Evolutionary conservation across 768 basidiomycete species (phyloP).

Genomic region (Termitomyces sp.): DNA sequence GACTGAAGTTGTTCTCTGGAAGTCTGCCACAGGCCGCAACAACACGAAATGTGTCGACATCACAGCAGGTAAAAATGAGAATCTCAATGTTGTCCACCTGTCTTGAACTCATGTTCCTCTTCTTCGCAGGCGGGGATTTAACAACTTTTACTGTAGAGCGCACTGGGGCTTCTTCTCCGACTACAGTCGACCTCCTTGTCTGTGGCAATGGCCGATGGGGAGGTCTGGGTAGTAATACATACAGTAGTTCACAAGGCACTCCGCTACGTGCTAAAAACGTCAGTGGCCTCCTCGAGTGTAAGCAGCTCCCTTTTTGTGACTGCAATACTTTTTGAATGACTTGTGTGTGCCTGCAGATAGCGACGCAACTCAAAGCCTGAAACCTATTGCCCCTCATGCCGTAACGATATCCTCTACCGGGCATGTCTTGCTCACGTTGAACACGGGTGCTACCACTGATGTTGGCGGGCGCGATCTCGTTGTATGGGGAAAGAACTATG

Average conservation of each 20-base stretch:
- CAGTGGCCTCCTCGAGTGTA: constrained; percentile 85
- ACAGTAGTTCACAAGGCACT: constrained; percentile 63
- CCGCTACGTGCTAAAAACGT: constrained; percentile 74
- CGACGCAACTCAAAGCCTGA: constrained; percentile 51
- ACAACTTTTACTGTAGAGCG: constrained; percentile 74
- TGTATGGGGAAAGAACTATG: constrained; percentile 69
- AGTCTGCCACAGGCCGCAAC: constrained; percentile 41
- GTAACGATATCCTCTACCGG: constrained; percentile 70
- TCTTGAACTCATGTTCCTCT: background rate
- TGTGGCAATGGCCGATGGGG: constrained; percentile 86
- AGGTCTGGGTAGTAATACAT: constrained; percentile 62
- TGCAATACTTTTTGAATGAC: background rate
- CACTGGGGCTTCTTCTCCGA: constrained; percentile 16
- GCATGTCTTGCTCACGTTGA: constrained; percentile 70
- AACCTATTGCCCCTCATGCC: constrained; percentile 56
- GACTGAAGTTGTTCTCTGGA: constrained; percentile 77
- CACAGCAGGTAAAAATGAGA: constrained; percentile 44
- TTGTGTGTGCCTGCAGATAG: constrained; percentile 43
- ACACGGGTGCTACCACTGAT: constrained; percentile 45
- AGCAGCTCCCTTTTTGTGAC: constrained; percentile 21
- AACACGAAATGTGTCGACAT: constrained; percentile 59
- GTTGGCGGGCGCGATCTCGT: constrained; percentile 62
- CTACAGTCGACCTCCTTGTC: constrained; percentile 48
- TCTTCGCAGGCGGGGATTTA: constrained; percentile 58
- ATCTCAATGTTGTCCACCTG: background rate